Percentiles rank a stretch among this genome's conserved stretches.
Evolutionary conservation across 2,329 filamentous ascomycete genomes (phyloP).

Genomic region (Alternaria sp.): DNA sequence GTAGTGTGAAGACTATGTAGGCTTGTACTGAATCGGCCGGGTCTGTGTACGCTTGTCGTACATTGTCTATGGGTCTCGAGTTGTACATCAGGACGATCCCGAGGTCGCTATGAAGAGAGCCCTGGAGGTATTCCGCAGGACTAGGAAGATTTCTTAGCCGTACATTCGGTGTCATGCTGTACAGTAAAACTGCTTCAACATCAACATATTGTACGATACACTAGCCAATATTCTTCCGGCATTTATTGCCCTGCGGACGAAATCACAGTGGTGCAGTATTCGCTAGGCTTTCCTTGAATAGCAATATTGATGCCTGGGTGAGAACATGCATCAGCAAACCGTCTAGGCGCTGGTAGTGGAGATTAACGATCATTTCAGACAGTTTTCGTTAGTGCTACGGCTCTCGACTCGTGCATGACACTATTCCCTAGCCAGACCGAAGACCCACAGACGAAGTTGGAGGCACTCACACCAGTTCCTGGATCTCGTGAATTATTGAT

Average conservation of each 20-base stretch:
- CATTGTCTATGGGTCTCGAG: neutral
- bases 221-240: neutral
- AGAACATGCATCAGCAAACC: neutral
- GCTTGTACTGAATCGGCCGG: neutral
- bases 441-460: neutral
- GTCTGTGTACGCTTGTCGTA: neutral
- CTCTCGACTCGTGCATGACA: neutral
- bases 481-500: accelerated
- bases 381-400: neutral
- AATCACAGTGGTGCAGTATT: neutral
- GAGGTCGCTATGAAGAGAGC: neutral
- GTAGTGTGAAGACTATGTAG: neutral
- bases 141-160: neutral
- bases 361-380: neutral
- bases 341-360: neutral
- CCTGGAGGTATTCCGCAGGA: neutral
- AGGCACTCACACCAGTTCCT: too few relatives aligned
- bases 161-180: neutral
- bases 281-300: neutral
- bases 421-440: neutral
- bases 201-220: neutral
- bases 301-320: too few relatives aligned
- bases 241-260: neutral
- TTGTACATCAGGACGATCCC: neutral
- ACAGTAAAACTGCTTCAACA: neutral